These are phyloP conservation scores for Salpingoeca rosetta DNA, from an alignment of 78 protist species.

Conservation along the genomic window DNA sequence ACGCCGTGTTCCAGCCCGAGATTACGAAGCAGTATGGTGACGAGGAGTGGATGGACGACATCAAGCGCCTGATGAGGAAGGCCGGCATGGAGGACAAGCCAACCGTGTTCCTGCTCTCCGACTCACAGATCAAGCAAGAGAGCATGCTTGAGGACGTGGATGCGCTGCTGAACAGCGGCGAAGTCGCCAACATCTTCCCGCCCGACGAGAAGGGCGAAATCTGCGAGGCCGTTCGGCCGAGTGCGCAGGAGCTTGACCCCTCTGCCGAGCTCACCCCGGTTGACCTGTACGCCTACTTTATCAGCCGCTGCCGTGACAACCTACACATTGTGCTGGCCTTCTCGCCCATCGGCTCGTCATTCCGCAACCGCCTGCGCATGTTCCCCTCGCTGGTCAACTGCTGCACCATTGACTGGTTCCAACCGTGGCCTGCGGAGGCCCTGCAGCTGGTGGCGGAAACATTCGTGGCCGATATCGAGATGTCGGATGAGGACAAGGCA, in stretches of 20 bases:
- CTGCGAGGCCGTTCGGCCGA: slow-evolving; percentile 32
- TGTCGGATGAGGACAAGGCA: slow-evolving; percentile 57
- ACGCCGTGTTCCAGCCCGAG: slow-evolving; percentile 37
- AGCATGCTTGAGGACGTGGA: slow-evolving; percentile 44
- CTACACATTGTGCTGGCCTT: slow-evolving; percentile 57
- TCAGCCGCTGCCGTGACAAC: slow-evolving; percentile 34
- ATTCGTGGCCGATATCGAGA: not conserved
- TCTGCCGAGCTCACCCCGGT: not conserved
- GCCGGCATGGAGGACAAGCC: slow-evolving; percentile 48
- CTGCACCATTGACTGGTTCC: slow-evolving; percentile 75
- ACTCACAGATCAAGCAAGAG: slow-evolving; percentile 65
- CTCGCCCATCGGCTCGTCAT: slow-evolving; percentile 51
- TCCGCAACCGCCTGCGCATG: slow-evolving; percentile 56
- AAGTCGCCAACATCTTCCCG: slow-evolving; percentile 63
- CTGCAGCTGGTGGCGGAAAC: not conserved
- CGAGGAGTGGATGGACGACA: slow-evolving; percentile 44
- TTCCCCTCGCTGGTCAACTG: slow-evolving; percentile 81
- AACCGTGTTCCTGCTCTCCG: slow-evolving; percentile 66
- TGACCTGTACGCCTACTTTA: slow-evolving; percentile 3
- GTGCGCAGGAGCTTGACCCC: slow-evolving; percentile 17
- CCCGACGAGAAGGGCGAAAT: slow-evolving; percentile 45
- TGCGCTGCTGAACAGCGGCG: slow-evolving; percentile 76
- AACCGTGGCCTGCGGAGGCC: slow-evolving; percentile 69
- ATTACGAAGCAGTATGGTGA: slow-evolving; percentile 28
- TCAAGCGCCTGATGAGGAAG: slow-evolving; percentile 25